Base-by-base conservation (phyloP, 805 yeast genomes). In the Hanseniaspora meyeri region DNA sequence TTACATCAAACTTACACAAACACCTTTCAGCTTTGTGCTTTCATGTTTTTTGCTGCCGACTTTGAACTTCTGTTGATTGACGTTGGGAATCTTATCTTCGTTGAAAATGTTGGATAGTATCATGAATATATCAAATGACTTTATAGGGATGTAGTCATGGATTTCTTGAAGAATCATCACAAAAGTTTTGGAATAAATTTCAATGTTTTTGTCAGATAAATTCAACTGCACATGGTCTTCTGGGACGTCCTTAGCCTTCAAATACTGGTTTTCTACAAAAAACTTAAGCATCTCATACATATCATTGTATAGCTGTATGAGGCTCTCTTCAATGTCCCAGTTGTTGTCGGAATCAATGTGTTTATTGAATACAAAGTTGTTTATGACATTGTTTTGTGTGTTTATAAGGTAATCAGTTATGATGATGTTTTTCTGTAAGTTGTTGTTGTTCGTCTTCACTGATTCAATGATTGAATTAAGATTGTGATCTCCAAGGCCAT, bases 1-100 rank as follows among this genome's bases (percentile, higher is more conserved):
- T 61, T 61, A n/a, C 14, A 72, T 61, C 0, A 67, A 54, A 0
- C 65, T 65, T 40, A 61, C 61, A 8, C 71, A 65, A 24, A 70
- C 14, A 31, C 66, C 64, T 57, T 68, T 71, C 5, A 65, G 61
- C 16, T 66, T 62, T 1, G 66, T 59, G 39, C 60, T 62, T 9
- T 52, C 51, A 54, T 64, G 62, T 0, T 57, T 51, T 17, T 63
- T 63, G 38, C 67, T 67, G 42, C 64, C 62, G 14, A 54, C 56
- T 14, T 57, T 51, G 42, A 58, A 60, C 49, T 63, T 63, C 46
- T 64, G 66, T 56, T 62, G 62, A 39, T 57, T 58, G 9, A 58
- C 58, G 27, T 59, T 32, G 9, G 58, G 36, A 14, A 66, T 53
- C 37, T 62, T 62, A 47, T 68, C 70, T 54, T 69, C 72, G 27